Conservation (phyloP, 78 protist species). For the Cavenderia fasciculata region DNA sequence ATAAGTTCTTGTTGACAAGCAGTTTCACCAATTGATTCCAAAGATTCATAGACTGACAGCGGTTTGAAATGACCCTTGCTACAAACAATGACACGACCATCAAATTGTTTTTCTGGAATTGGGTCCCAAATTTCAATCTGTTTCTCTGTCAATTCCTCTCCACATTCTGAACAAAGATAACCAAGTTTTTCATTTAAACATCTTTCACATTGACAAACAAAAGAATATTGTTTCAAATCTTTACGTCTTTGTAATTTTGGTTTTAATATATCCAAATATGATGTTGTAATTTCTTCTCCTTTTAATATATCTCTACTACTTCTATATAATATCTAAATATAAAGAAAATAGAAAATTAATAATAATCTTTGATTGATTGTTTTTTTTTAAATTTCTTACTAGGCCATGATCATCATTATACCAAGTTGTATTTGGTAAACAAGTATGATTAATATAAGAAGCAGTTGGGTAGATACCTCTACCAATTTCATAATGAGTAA, state of each 20-base stretch:
- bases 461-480: conserved; percentile 71
- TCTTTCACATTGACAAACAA: conserved; percentile 36
- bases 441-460: conserved; percentile 51
- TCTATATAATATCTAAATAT: not conserved
- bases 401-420: conserved; percentile 50
- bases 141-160: not conserved
- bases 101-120: not conserved
- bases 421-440: conserved; percentile 52
- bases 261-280: conserved; percentile 6
- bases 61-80: not conserved
- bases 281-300: conserved; percentile 20
- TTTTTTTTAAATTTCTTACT: not conserved
- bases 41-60: too few species aligned
- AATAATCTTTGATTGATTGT: not conserved
- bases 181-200: not conserved
- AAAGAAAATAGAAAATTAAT: not conserved
- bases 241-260: not conserved
- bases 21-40: too few species aligned
- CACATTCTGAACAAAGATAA: not conserved
- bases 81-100: not conserved
- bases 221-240: conserved; percentile 8
- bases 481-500: not conserved
- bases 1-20: too few species aligned
- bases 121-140: not conserved
- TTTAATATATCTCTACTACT: not conserved